Evolutionary conservation across 1,139 yeast genomes (phyloP), one percentile per base, ranked within the genome.

Genomic region (Yamadazyma sp.): DNA sequence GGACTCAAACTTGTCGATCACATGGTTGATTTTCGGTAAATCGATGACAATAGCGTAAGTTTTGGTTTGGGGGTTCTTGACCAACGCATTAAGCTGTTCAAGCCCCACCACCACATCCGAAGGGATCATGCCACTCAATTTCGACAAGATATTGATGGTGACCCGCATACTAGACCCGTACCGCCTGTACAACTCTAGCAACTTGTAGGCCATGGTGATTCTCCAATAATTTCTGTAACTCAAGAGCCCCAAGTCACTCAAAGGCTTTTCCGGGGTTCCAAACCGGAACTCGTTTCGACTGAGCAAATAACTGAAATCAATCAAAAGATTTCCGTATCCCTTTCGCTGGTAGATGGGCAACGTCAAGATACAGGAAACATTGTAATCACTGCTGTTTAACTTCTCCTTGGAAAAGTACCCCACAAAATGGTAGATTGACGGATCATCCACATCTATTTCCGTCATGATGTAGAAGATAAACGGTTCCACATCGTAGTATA

Each of bases 191-290:
- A 81, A 49, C 8, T 60, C 61, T 30, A 50, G 51, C 30, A 69
- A 51, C 35, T 59, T 57, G 29, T 51, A 67, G 16, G 89, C 84
- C 14, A 87, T 66, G 6, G 83, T 68, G 2, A 80, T 62, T 49
- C 78, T 82, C 97, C 98, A 92, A 58, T 86, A 92, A 51, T 82
- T 86, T 47, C 95, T 69, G 59, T 92, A 92, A 47, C 96, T 86
- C 23, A 86, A 62, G 34, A 89, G 65, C 0, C 98, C 98, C 39
- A 90, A 66, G 49, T 86, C 94, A 51, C 95, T 83, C 38, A 92
- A 68, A 0, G 98, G 97, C 54, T 90, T 90, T 52, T 92, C 98
- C 0, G 98, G 98, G 0, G 97, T 86, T 0, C 98, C 98, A 40
- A 76, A 76, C 44, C 82, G 82, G 49, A 78, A 80, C 56, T 92